Percentiles rank a stretch among this genome's conserved stretches.
Conservation (phyloP, 2,329 filamentous ascomycete genomes). For the Trichoderma sp. region DNA sequence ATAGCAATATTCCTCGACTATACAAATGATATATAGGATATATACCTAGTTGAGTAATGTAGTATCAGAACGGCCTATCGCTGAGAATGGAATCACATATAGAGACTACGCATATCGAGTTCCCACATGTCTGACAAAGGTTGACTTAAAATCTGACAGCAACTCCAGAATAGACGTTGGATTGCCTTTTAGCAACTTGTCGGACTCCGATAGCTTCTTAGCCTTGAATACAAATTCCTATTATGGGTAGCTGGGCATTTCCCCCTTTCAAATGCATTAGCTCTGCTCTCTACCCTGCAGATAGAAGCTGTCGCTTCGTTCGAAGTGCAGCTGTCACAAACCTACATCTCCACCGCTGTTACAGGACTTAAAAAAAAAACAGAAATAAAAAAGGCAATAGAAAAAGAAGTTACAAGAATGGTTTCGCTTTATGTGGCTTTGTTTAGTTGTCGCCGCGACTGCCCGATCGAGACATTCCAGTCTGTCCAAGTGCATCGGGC, state of each 20-base stretch:
- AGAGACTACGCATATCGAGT: neutral
- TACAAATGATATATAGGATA: neutral
- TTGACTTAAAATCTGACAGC: neutral
- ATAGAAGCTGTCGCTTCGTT: neutral
- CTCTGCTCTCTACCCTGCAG: neutral
- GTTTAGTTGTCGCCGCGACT: no score
- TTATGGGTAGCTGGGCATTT: neutral
- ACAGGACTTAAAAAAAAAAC: neutral
- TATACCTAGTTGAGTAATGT: neutral
- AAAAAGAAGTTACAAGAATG: neutral
- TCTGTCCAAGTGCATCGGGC: slow-evolving; percentile 2
- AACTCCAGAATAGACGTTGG: neutral
- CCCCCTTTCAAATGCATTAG: neutral
- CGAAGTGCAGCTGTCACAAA: neutral
- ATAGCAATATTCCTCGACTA: neutral
- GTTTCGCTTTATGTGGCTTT: neutral
- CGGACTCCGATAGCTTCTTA: neutral
- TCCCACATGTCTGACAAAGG: neutral
- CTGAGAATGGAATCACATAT: neutral
- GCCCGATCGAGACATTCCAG: slow-evolving; percentile 16
- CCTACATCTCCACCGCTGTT: neutral
- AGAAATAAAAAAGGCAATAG: accelerated
- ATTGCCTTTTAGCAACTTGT: neutral
- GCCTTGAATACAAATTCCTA: neutral
- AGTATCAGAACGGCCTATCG: neutral